Evolutionary conservation across 2,329 filamentous ascomycete species (phyloP).

Genomic region (Fusarium azukiicola): DNA sequence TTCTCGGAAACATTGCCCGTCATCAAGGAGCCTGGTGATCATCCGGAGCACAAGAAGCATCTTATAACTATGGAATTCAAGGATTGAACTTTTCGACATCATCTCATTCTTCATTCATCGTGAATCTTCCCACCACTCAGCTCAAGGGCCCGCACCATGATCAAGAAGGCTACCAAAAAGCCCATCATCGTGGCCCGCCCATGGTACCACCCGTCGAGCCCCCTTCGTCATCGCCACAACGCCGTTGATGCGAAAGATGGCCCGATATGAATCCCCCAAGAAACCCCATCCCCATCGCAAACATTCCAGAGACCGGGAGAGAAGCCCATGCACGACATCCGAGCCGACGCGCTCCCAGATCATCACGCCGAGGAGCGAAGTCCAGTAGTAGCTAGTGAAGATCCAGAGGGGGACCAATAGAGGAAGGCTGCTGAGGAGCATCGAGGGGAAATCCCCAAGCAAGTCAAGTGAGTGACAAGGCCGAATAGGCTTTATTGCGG

Average conservation of each 20-base stretch:
- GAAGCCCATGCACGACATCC: slow-evolving; percentile 36
- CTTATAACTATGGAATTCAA: not conserved
- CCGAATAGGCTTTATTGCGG: slow-evolving; percentile 38
- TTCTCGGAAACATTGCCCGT: not conserved
- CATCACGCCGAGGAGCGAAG: slow-evolving; percentile 43
- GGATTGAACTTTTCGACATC: not conserved
- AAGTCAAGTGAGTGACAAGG: slow-evolving; percentile 38
- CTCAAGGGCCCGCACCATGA: slow-evolving; percentile 29
- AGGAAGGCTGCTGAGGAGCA: slow-evolving; percentile 41
- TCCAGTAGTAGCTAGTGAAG: slow-evolving; percentile 47
- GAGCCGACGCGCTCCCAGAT: slow-evolving; percentile 46
- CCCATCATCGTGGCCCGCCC: slow-evolving; percentile 38
- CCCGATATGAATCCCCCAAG: slow-evolving; percentile 2
- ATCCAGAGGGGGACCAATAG: slow-evolving; percentile 42
- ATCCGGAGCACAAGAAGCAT: not conserved
- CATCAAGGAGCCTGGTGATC: not conserved
- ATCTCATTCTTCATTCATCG: slow-evolving; percentile 24
- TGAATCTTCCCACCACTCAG: not conserved
- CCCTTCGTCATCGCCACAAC: slow-evolving; percentile 27
- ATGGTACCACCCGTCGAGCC: slow-evolving; percentile 31
- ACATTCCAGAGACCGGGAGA: slow-evolving; percentile 29
- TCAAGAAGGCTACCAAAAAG: slow-evolving; percentile 36
- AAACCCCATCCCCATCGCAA: slow-evolving; percentile 12
- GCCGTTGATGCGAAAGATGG: slow-evolving; percentile 8
- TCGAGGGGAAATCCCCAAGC: slow-evolving; percentile 40